A percentile compares a stretch with the other conserved stretches of the same genome.
Evolutionary conservation across 2,329 filamentous ascomycete species (phyloP).

Genomic region (Xylariaceae sp.): DNA sequence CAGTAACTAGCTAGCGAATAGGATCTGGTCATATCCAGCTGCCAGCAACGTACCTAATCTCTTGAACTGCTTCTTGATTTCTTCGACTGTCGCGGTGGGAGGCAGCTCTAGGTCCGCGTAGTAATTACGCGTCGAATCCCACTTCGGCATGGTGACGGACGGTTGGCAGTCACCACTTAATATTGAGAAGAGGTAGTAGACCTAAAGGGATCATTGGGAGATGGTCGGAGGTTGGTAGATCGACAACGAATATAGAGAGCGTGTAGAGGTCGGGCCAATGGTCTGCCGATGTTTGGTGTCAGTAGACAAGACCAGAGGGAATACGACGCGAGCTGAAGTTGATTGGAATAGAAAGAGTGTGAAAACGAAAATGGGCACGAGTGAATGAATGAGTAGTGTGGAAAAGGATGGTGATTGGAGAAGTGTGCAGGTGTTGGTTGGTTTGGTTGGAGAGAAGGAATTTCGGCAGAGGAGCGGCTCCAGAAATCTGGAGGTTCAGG

Average conservation of each 20-base stretch:
- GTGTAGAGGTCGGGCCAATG: not conserved
- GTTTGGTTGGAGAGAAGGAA: too few relatives aligned
- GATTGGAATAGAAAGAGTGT: too few relatives aligned
- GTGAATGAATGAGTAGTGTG: too few relatives aligned
- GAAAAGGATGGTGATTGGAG: too few relatives aligned
- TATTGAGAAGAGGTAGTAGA: conserved; percentile 3
- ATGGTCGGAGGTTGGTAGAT: conserved; percentile 15
- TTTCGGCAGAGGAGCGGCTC: too few relatives aligned
- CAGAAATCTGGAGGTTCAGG: too few relatives aligned
- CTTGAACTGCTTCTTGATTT: conserved; percentile 81
- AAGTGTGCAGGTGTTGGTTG: too few relatives aligned
- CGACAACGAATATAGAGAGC: not conserved
- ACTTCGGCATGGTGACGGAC: conserved; percentile 57
- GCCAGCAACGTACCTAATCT: conserved; percentile 58
- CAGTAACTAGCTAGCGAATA: not conserved
- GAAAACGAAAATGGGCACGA: too few relatives aligned
- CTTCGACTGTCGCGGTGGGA: conserved; percentile 60
- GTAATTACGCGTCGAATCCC: conserved; percentile 67
- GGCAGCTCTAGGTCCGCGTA: conserved; percentile 77
- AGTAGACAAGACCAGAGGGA: not conserved
- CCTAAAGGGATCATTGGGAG: not conserved
- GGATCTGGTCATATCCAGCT: not conserved
- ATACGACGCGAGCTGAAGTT: too few relatives aligned
- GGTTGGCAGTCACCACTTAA: conserved; percentile 10
- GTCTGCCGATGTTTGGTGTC: not conserved